Conservation (phyloP, 441 rosid species). For the Theobroma grandiflorum region DNA sequence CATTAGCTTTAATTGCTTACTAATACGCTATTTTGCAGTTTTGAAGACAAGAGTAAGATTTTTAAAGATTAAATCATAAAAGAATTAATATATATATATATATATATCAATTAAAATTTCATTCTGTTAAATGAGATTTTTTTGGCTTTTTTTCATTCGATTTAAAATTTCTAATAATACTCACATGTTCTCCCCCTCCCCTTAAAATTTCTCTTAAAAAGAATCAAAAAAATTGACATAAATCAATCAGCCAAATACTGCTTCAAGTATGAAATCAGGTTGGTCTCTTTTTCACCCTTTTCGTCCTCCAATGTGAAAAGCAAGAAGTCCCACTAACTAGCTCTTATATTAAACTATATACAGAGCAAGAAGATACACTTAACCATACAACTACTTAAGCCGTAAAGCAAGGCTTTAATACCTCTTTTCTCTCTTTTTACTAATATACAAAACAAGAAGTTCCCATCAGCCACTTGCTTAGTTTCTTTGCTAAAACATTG, state of each 20-base stretch:
- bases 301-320: conserved; percentile 28
- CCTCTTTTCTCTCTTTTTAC: conserved; percentile 10
- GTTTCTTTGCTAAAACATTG: conserved; percentile 22
- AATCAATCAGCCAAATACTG: not conserved
- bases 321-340: conserved; percentile 20
- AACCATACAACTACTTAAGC: not conserved
- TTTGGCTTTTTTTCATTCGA: no score
- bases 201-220: not conserved
- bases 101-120: no score
- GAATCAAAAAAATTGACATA: not conserved
- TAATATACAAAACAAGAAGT: conserved; percentile 12
- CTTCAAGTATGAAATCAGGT: not conserved
- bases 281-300: conserved; percentile 18
- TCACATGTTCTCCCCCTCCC: not conserved
- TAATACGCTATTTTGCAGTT: no score
- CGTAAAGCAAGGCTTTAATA: conserved; percentile 28
- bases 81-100: no score
- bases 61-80: no score
- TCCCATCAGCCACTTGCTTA: conserved; percentile 19
- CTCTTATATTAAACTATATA: not conserved
- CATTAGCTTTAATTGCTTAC: no score
- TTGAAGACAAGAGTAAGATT: no score
- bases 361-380: not conserved
- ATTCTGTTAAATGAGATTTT: not conserved
- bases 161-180: not conserved